Base-by-base conservation (phyloP, 345 rosid genomes). In the Conringia planisiliqua region DNA sequence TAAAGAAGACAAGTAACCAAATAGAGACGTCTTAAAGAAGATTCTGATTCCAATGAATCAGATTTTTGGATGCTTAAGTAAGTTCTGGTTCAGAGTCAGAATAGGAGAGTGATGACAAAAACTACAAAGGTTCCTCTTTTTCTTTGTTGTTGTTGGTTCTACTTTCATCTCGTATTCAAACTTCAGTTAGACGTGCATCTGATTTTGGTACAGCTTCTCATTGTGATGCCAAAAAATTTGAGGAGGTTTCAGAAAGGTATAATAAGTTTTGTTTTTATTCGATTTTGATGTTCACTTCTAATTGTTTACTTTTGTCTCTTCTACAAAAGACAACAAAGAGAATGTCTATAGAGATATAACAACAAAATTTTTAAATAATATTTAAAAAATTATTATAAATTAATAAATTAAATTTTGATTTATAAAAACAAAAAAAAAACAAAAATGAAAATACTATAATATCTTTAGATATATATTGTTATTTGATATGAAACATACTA, bases 31-130 rank as follows among this genome's bases (percentile, higher is more conserved):
- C 1, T 22, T 68, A 46, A 66, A 35, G 83, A 76, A 55, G 85
- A 78, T 18, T 75, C 75, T 79, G 96, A 87, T 71, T 79, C 73
- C 0, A 93, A 86, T 68, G 91, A 83, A 33, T 72, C 43, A 30
- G 90, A 87, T 43, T 90, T 90, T 81, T 90, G 98, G 98, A 78
- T 90, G 80, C 91, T 89, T 0, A 89, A 87, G 12, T 88, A 90
- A 90, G 84, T 82, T 83, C 82, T 40, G 93, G 84, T 77, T 90
- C 93, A 7, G 90, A 68, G 67, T 83, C 80, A 12, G 89, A 88
- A 52, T 55, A 73, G 3, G 89, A 47, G 35, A 73, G 57, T 43
- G 86, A 79, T 46, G 90, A 83, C 73, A 88, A 75, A 71, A 75
- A 80, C 43, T 35, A 71, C 14, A 70, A 68, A 83, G 81, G 91